Conservation (phyloP, 352 stramenopile species). For the Aphanomyces euteiches region DNA sequence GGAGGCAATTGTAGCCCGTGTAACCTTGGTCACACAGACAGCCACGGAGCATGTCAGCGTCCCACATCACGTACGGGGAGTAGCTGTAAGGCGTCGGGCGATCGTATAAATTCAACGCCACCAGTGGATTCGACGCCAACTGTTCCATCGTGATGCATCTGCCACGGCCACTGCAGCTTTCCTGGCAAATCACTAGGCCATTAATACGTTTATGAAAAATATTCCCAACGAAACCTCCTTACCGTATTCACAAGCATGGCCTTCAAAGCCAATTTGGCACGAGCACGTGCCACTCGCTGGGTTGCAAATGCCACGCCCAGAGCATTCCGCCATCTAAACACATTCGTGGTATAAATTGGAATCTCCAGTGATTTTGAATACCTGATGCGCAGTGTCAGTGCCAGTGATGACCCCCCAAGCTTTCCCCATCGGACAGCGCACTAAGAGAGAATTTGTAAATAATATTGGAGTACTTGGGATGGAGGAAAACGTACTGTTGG, state of each 20-base stretch:
- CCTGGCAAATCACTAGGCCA: conserved; percentile 43
- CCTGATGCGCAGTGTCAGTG: conserved; percentile 45
- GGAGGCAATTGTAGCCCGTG: conserved; percentile 43
- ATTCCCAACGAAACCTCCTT: not conserved
- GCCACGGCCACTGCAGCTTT: conserved; percentile 48
- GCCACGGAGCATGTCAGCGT: conserved; percentile 68
- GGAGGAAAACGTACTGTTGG: conserved; percentile 30
- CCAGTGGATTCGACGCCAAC: conserved; percentile 46
- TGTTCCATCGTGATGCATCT: conserved; percentile 71
- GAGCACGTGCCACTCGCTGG: conserved; percentile 58
- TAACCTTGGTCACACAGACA: conserved; percentile 73
- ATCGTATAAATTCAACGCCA: conserved; percentile 56
- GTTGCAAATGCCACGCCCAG: conserved; percentile 67
- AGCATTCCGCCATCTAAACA: conserved; percentile 43
- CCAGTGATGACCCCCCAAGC: conserved; percentile 53
- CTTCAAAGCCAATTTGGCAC: conserved; percentile 80
- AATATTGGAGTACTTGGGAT: not conserved
- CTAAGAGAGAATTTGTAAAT: conserved; percentile 10
- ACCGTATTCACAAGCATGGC: conserved; percentile 55
- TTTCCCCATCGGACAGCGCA: conserved; percentile 44
- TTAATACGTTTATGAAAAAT: not conserved
- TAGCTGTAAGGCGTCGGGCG: conserved; percentile 38
- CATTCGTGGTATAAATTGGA: not conserved
- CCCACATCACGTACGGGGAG: conserved; percentile 50
- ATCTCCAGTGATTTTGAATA: not conserved